Evolutionary conservation across 129 eudicot genomes (phyloP).

Genomic region (Solidago caesia): DNA sequence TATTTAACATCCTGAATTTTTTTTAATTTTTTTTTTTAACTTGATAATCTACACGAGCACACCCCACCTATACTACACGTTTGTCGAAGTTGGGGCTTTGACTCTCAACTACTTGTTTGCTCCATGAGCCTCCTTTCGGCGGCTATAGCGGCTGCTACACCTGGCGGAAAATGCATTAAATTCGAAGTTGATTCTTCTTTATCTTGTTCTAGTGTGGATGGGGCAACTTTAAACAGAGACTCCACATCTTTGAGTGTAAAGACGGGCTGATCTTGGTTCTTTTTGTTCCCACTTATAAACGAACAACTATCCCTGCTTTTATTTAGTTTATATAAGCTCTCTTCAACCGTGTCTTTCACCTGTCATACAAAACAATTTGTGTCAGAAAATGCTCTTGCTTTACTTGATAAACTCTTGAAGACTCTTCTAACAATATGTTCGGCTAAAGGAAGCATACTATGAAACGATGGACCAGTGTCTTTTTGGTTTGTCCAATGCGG

Average conservation of each 20-base stretch:
- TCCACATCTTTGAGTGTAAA: conserved; percentile 83
- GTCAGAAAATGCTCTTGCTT: neutral
- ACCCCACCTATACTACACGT: neutral
- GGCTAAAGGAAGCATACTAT: conserved; percentile 45
- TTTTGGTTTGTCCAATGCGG: conserved; percentile 78
- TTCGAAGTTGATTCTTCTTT: conserved; percentile 36
- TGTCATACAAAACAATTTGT: conserved; percentile 20
- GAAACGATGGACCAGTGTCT: conserved; percentile 90
- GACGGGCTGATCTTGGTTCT: conserved; percentile 84
- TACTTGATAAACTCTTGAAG: neutral
- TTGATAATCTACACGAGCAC: no score
- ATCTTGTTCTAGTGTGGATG: conserved; percentile 30
- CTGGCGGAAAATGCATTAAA: conserved; percentile 73
- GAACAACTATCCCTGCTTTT: conserved; percentile 60
- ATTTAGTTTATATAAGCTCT: conserved; percentile 79
- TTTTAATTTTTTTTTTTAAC: no score
- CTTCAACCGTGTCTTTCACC: conserved; percentile 95
- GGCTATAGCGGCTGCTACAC: conserved; percentile 78
- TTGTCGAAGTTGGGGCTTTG: no score
- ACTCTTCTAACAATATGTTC: neutral
- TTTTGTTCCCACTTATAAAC: conserved; percentile 76
- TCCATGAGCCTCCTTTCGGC: conserved; percentile 75
- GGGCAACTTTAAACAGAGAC: conserved; percentile 64
- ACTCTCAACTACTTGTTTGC: conserved; percentile 13
- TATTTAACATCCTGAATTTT: no score